phyloP scores from a whole-genome alignment of 139 green algal genomes.

The Ettlia oleoabundans region DNA sequence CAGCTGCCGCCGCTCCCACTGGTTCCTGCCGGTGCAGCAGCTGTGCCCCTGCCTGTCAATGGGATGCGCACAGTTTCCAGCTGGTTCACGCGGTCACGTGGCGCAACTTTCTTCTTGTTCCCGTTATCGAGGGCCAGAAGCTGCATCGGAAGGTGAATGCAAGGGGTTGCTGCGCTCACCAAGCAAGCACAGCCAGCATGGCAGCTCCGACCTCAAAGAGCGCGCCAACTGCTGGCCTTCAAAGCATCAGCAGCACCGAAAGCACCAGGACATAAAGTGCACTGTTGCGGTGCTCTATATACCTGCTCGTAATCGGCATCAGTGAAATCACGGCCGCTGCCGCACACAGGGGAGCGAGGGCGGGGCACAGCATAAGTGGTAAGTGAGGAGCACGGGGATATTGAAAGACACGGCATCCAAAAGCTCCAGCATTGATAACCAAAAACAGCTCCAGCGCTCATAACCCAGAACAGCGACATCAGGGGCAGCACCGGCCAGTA shows the following conservation, averaged over 20 bases:
- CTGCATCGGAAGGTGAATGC: no score
- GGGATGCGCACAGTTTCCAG: constrained; percentile 44
- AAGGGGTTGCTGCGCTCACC: no score
- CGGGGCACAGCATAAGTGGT: not conserved
- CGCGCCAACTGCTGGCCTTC: no score
- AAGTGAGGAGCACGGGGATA: not conserved
- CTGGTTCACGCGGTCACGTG: constrained; percentile 43
- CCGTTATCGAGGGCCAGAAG: constrained; percentile 74
- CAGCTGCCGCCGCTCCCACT: not conserved
- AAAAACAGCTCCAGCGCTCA: no score
- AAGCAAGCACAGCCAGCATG: no score
- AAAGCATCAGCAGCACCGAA: no score
- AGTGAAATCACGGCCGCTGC: constrained; percentile 64
- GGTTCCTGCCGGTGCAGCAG: not conserved
- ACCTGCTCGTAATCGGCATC: constrained; percentile 59
- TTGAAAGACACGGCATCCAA: not conserved
- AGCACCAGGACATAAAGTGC: constrained; percentile 47
- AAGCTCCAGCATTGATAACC: no score
- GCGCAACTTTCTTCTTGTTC: constrained; percentile 66
- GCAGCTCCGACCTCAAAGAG: no score
- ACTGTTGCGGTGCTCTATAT: constrained; percentile 29
- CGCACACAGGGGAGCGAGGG: not conserved
- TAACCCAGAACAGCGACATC: no score
- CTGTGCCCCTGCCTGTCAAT: not conserved
- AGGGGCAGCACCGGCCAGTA: no score